Base-by-base conservation (phyloP, 2,329 filamentous ascomycete species). In the Zymoseptoria brevis region DNA sequence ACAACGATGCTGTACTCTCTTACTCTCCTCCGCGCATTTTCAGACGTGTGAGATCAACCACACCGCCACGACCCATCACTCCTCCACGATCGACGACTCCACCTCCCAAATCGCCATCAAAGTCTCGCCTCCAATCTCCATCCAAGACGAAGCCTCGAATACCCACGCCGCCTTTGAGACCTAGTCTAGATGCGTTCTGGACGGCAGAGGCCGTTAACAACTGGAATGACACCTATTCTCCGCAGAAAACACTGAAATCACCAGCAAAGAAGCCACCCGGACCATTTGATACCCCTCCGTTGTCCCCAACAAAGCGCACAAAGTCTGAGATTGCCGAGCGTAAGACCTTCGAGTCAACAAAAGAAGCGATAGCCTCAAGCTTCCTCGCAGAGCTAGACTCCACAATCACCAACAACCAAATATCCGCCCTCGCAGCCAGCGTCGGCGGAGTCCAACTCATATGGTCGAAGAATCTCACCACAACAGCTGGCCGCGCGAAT, bases 391-490 rank as follows among this genome's bases (percentile, higher is more conserved):
- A 90, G 64, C 82, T 94, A n/a, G 89, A 94, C 71, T 66, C 70
- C 0, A 78, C 75, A 48, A 83, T 93, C 65, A 86, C 87, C 0
- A 66, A 78, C 2, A 84, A 86, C 8, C 76, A 80, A 61, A 81
- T 94, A 7, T 71, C 76, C 1, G 67, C 77, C 22, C 77, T 91
- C 19, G 79, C 87, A 0, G 76, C 78, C 1, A 74, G 78, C 0
- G 88, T 87, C 0, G 88, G 89, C 19, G 89, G 89, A 0, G 80
- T 93, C 53, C 81, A 82, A 58, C 79, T 93, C 45, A 74, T 83
- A 50, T 94, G 89, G 89, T 86, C 81, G 61, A 89, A 87, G 66
- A 89, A 83, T n/a, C 82, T 94, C 55, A 88, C 87, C 69, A 88
- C 87, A 1, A 93, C 89, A 0, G 89, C 89, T 13, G 89, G 89